phyloP scores from a whole-genome alignment of 2,329 filamentous ascomycete genomes.

The Alternaria incomplexa region DNA sequence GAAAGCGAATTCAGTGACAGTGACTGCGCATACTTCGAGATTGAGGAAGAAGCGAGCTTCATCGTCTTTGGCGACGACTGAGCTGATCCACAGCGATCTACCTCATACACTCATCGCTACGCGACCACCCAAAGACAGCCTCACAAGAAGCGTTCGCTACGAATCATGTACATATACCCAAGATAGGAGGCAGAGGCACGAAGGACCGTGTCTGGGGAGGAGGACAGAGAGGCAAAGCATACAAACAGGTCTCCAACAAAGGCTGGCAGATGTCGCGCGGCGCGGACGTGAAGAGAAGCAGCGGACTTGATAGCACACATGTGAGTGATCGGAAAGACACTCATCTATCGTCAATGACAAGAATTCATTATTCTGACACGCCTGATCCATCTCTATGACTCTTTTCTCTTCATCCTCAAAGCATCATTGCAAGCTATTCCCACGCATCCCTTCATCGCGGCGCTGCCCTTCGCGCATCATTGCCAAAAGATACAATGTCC shows the following conservation, averaged over 20 bases:
- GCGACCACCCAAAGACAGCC: background rate
- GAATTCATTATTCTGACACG: background rate
- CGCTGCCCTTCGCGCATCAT: too few species aligned
- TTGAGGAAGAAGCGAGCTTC: constrained; percentile 26
- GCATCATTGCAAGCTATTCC: background rate
- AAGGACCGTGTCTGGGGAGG: background rate
- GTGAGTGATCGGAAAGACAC: background rate
- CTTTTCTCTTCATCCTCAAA: background rate
- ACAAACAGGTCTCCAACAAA: background rate
- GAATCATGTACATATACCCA: background rate
- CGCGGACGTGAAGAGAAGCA: background rate
- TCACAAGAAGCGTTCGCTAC: background rate
- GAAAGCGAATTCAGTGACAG: constrained; percentile 24
- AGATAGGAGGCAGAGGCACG: background rate
- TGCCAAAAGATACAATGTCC: too few species aligned
- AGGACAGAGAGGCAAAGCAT: background rate
- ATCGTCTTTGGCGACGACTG: constrained; percentile 32
- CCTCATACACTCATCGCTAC: background rate
- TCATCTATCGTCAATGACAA: background rate
- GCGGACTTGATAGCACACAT: background rate
- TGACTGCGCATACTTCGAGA: constrained; percentile 17
- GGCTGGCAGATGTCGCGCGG: background rate
- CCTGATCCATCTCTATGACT: background rate
- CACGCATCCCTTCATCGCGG: background rate
- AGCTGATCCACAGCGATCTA: background rate